Percentiles rank a stretch among this genome's conserved stretches.
phyloP scores from a whole-genome alignment of 2,329 filamentous ascomycete genomes.

The Pezicula carpinea region DNA sequence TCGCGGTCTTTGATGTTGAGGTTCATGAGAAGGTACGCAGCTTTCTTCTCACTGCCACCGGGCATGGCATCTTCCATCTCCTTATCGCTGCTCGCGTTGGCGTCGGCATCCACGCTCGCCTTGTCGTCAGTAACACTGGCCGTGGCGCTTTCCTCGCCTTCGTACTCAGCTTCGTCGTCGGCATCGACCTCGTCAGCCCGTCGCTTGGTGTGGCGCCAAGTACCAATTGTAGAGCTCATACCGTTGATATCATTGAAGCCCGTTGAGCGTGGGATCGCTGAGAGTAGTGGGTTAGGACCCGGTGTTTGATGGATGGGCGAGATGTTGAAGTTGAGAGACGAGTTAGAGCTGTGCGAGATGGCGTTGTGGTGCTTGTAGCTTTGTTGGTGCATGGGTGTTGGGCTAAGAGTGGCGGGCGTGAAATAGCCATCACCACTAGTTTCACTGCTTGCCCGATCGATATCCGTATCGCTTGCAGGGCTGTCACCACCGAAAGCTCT shows the following conservation, averaged over 20 bases:
- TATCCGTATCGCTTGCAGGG: slow-evolving; percentile 38
- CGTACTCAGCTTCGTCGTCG: slow-evolving; percentile 19
- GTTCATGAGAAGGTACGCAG: slow-evolving; percentile 43
- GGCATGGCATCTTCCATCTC: slow-evolving; percentile 10
- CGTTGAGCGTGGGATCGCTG: slow-evolving; percentile 38
- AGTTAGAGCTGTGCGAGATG: slow-evolving; percentile 15
- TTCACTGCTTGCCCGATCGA: slow-evolving; percentile 27
- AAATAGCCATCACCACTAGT: slow-evolving; percentile 22
- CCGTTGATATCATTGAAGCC: slow-evolving; percentile 4
- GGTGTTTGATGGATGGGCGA: slow-evolving; percentile 2
- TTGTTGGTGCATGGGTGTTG: slow-evolving; percentile 9
- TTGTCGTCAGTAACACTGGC: slow-evolving; percentile 16
- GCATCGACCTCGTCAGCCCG: slow-evolving; percentile 18
- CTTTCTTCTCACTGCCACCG: slow-evolving; percentile 37
- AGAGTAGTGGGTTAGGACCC: slow-evolving; percentile 37
- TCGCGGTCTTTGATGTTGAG: slow-evolving; percentile 36
- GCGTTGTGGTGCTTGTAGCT: slow-evolving; percentile 29
- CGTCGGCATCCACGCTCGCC: slow-evolving; percentile 7
- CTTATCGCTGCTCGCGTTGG: slow-evolving; percentile 9
- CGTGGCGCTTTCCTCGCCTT: slow-evolving; percentile 20
- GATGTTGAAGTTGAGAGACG: slow-evolving; percentile 19
- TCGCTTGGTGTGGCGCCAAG: slow-evolving; percentile 12
- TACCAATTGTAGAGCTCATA: not conserved
- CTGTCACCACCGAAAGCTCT: slow-evolving; percentile 31
- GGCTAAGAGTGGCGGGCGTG: slow-evolving; percentile 14